Evolutionary conservation across 1,139 yeast genomes (phyloP).

Genomic region (Kodamaea derodonti): DNA sequence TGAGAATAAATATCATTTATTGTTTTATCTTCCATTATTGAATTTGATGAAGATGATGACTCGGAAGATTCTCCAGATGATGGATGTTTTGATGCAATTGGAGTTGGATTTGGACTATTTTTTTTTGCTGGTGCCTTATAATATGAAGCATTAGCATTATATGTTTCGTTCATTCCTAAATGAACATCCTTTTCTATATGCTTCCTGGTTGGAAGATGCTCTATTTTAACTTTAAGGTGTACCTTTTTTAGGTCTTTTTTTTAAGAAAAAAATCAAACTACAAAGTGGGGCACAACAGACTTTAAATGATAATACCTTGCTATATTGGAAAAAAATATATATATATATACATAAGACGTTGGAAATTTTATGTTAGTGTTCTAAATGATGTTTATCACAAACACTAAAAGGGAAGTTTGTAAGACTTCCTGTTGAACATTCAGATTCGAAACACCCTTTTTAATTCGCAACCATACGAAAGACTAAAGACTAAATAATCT

Average conservation of each 20-base stretch:
- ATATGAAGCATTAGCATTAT: conserved; percentile 9
- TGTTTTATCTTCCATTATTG: neutral
- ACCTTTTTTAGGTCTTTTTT: neutral
- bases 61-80: neutral
- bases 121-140: conserved; percentile 7
- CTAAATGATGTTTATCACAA: neutral
- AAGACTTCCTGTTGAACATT: no score
- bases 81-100: neutral
- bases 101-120: conserved; percentile 3
- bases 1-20: conserved; percentile 10
- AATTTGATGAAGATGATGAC: neutral
- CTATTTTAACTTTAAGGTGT: neutral
- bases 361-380: no score
- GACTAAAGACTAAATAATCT: conserved; percentile 1
- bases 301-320: no score
- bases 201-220: neutral
- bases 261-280: no score
- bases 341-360: no score
- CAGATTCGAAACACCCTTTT: conserved; percentile 1
- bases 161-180: conserved; percentile 13
- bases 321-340: no score
- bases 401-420: neutral
- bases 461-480: conserved; percentile 1
- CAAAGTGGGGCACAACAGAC: no score
- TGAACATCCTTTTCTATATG: conserved; percentile 1